Conservation (phyloP, 2,329 filamentous ascomycete genomes). For the Ascochyta pisi region DNA sequence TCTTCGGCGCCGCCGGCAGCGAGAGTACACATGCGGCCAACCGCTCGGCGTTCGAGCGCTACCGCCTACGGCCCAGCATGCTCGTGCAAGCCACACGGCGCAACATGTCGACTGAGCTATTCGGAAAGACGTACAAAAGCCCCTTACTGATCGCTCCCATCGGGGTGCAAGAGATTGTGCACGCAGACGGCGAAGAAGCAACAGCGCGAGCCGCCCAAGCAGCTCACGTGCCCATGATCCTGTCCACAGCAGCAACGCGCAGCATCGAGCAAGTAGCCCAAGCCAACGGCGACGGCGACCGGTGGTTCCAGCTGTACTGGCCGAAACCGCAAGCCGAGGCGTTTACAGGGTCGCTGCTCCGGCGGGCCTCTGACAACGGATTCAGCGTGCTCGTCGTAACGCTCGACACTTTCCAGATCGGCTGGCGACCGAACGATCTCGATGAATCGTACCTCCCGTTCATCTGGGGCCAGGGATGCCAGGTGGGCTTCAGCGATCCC, state of each 20-base stretch:
- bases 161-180: constrained; percentile 72
- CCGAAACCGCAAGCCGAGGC: constrained; percentile 69
- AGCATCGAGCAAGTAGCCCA: constrained; percentile 71
- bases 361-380: constrained; percentile 66
- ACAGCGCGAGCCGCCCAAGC: constrained; percentile 68
- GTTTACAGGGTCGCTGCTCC: constrained; percentile 68
- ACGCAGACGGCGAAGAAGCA: constrained; percentile 69
- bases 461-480: constrained; percentile 52
- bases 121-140: constrained; percentile 54
- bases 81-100: constrained; percentile 48
- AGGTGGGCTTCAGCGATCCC: constrained; percentile 47
- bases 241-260: constrained; percentile 69
- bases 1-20: constrained; percentile 48
- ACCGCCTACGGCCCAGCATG: constrained; percentile 51
- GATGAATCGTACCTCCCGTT: constrained; percentile 69
- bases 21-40: constrained; percentile 48
- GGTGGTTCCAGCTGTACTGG: constrained; percentile 82
- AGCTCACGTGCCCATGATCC: constrained; percentile 68
- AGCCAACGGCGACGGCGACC: constrained; percentile 62
- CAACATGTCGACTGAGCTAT: constrained; percentile 39
- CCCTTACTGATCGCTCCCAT: constrained; percentile 72
- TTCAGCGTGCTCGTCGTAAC: constrained; percentile 74
- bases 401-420: constrained; percentile 72
- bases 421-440: constrained; percentile 73
- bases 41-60: constrained; percentile 49